Evolutionary conservation across 768 basidiomycete species (phyloP), one percentile per base, ranked within the genome.

Genomic region (Rhizopogon rudus): DNA sequence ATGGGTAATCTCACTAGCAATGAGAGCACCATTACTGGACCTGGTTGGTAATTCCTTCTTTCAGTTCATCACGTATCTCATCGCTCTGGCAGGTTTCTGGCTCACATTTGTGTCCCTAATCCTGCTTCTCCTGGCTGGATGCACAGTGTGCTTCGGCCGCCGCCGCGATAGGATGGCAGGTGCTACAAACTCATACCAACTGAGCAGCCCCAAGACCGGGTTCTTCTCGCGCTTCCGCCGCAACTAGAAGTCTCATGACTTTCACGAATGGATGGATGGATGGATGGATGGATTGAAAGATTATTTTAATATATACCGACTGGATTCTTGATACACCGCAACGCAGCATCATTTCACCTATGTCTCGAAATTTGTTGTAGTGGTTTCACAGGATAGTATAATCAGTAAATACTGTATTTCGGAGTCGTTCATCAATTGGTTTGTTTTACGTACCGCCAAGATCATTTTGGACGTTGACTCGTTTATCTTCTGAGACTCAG

Each of bases 131-230:
- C 64, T 88, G 53, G 86, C 81, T 16, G 86, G 86, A 51, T 80
- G 81, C 74, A 83, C 84, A 3, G 82, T 88, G 39, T 87, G 84
- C 73, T 81, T 87, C 58, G 86, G 86, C 10, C 81, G 86, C 40
- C 75, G 84, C 54, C 78, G 73, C 54, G 74, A 77, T 55, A 77
- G 85, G 59, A 74, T 79, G 73, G 64, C 78, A 0, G 73, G 73
- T 20, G 77, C 71, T 16, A 67, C 59, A 1, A 20, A 22, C 17
- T 53, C 66, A 52, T 68, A 65, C 57, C 58, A 63, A 3, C 41
- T 66, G 45, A 49, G 62, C 1, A 40, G 55, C 35, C 28, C 60
- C 52, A 73, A 71, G 57, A 3, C 35, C 2, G 48, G 61, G 6
- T 69, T 75, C 58, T 71, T 72, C 48, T 58, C 71, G 41, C 70